These are phyloP conservation scores for Viola odorata DNA, from an alignment of 345 rosid species.

Conservation along the genomic window DNA sequence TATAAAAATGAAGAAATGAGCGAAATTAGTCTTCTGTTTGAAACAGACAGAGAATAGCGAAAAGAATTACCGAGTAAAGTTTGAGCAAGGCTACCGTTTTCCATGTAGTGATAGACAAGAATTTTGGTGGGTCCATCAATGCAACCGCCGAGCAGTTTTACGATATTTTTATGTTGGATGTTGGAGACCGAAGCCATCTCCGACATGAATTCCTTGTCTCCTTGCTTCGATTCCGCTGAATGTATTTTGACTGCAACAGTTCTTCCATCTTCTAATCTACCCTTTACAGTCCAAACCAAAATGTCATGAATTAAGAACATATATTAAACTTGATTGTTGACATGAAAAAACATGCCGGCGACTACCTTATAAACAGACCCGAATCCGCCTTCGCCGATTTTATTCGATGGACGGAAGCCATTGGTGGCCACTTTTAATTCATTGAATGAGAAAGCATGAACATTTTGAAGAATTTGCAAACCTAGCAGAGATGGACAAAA, in stretches of 20 bases:
- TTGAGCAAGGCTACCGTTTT: slow-evolving; percentile 27
- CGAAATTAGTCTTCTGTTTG: background rate
- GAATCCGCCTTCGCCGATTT: slow-evolving; percentile 48
- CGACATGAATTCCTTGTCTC: slow-evolving; percentile 34
- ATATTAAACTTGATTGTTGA: no score
- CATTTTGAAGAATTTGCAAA: slow-evolving; percentile 10
- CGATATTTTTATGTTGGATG: slow-evolving; percentile 28
- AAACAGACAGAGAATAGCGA: background rate
- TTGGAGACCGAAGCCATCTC: slow-evolving; percentile 34
- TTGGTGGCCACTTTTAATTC: slow-evolving; percentile 32
- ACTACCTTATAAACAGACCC: slow-evolving; percentile 41
- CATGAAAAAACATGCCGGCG: no score
- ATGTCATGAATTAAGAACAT: background rate
- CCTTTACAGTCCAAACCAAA: slow-evolving; percentile 20
- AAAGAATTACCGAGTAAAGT: slow-evolving; percentile 16
- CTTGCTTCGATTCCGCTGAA: slow-evolving; percentile 35
- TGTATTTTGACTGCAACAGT: slow-evolving; percentile 33
- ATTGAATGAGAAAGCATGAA: slow-evolving; percentile 18
- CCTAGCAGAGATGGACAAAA: background rate
- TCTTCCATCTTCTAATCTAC: slow-evolving; percentile 33
- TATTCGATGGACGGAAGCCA: slow-evolving; percentile 27
- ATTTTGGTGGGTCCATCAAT: slow-evolving; percentile 27
- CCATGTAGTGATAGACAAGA: slow-evolving; percentile 39
- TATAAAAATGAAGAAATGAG: no score
- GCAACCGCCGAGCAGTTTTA: slow-evolving; percentile 35